These are phyloP conservation scores for Scheffersomyces ergatensis DNA, from an alignment of 805 yeast species.

Conservation along the genomic window DNA sequence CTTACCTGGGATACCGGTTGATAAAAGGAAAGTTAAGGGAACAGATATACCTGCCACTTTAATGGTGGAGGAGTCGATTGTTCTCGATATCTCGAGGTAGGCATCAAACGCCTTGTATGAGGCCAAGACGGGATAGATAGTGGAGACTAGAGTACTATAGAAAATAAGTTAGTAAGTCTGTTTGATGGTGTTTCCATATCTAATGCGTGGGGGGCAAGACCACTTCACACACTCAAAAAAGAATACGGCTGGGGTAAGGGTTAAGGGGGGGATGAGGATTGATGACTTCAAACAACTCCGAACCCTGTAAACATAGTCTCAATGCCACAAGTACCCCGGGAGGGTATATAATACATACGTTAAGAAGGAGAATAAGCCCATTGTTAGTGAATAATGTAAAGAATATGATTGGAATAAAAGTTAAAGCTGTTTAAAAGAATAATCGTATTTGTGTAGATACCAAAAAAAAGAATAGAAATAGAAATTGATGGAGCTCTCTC, in stretches of 20 bases:
- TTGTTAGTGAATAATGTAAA: too few relatives aligned
- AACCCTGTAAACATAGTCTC: background rate
- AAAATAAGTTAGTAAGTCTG: conserved; percentile 4
- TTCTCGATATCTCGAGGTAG: conserved; percentile 29
- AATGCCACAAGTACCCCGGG: background rate
- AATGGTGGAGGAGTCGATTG: conserved; percentile 26
- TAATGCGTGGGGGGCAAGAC: conserved; percentile 1
- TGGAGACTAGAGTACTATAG: conserved; percentile 35
- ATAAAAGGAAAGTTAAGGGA: conserved; percentile 18
- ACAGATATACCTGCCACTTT: conserved; percentile 37
- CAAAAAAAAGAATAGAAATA: too few relatives aligned
- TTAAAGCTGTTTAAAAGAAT: too few relatives aligned
- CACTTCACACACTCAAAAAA: background rate
- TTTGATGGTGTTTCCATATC: background rate
- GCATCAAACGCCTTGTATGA: conserved; percentile 56
- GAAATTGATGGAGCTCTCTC: too few relatives aligned
- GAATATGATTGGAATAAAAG: too few relatives aligned
- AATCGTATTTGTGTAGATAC: too few relatives aligned
- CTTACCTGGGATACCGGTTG: conserved; percentile 20
- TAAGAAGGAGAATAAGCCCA: conserved; percentile 16
- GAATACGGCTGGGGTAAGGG: too few relatives aligned
- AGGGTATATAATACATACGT: conserved; percentile 10
- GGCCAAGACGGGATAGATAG: conserved; percentile 58
- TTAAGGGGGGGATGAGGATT: background rate
- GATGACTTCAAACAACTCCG: background rate